phyloP scores from a whole-genome alignment of 345 rosid species.

The Corchorus capsularis region DNA sequence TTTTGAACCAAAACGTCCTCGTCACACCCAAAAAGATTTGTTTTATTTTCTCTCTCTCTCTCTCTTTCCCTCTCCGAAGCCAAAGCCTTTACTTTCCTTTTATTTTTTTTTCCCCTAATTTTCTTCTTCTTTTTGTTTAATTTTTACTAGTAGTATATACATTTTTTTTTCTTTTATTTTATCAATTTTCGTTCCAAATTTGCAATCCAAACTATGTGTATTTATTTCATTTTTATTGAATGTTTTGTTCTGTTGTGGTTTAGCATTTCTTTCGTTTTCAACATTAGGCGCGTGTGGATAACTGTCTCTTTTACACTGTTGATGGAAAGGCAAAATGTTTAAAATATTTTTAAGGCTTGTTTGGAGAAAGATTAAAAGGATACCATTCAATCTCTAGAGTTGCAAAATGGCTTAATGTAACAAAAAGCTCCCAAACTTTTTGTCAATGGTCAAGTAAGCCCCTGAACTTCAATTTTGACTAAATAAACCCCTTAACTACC shows the following conservation, averaged over 20 bases:
- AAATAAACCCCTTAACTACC: no score
- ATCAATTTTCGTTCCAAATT: not conserved
- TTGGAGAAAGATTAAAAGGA: not conserved
- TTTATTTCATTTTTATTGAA: not conserved
- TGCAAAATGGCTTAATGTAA: no score
- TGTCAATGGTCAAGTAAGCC: no score
- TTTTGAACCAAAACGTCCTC: constrained; percentile 46
- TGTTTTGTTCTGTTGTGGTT: not conserved
- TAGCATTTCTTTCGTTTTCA: not conserved
- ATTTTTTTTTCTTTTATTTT: not conserved
- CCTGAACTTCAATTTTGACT: no score
- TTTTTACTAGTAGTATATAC: not conserved
- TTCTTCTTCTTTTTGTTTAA: not conserved
- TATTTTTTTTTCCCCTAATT: not conserved
- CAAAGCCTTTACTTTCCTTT: not conserved
- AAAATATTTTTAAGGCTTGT: not conserved
- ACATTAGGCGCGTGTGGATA: not conserved
- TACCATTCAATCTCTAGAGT: no score
- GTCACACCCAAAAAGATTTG: constrained; percentile 38
- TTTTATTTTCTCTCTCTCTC: constrained; percentile 26
- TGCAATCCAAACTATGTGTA: not conserved
- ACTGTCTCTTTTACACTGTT: no score
- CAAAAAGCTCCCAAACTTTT: no score
- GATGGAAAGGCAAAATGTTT: not conserved
- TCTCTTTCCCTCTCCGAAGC: constrained; percentile 4